A percentile compares a stretch with the other conserved stretches of the same genome.
phyloP scores from a whole-genome alignment of 306 rosid genomes.

The Castanea sativa region DNA sequence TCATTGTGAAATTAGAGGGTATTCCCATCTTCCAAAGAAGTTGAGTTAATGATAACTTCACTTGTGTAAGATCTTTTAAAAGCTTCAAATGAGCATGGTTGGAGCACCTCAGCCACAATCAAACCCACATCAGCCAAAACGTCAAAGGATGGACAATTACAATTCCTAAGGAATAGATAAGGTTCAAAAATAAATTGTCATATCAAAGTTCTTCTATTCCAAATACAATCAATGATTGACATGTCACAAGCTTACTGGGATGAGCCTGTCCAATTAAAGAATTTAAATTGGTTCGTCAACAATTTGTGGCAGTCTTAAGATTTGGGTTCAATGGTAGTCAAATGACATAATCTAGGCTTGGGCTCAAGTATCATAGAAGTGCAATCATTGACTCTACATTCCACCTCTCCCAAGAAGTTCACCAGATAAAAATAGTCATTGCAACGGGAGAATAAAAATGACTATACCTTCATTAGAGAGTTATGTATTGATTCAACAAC shows the following conservation, averaged over 20 bases:
- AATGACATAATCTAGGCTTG: not conserved
- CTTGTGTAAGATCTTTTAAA: not conserved
- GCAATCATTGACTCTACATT: slow-evolving; percentile 3
- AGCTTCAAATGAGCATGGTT: not conserved
- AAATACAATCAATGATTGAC: not conserved
- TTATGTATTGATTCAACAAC: slow-evolving; percentile 90
- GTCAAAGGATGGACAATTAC: not conserved
- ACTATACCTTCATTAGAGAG: slow-evolving; percentile 73
- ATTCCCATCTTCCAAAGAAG: not conserved
- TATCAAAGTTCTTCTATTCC: not conserved
- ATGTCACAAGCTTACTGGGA: not conserved
- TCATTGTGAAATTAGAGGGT: not conserved
- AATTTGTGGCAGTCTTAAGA: not conserved
- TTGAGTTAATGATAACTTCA: not conserved
- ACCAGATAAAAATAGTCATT: slow-evolving; percentile 3
- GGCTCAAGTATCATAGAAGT: slow-evolving; percentile 1
- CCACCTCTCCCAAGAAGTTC: slow-evolving; percentile 1
- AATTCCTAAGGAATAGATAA: no score
- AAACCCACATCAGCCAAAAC: not conserved
- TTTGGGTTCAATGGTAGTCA: not conserved
- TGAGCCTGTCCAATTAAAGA: not conserved
- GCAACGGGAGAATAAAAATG: slow-evolving; percentile 18
- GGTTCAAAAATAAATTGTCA: not conserved
- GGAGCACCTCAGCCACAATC: not conserved
- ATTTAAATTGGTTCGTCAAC: not conserved